Evolutionary conservation across 1,284 basidiomycete species (phyloP), one percentile per base, ranked within the genome.

Genomic region (Apiotrichum siamense): DNA sequence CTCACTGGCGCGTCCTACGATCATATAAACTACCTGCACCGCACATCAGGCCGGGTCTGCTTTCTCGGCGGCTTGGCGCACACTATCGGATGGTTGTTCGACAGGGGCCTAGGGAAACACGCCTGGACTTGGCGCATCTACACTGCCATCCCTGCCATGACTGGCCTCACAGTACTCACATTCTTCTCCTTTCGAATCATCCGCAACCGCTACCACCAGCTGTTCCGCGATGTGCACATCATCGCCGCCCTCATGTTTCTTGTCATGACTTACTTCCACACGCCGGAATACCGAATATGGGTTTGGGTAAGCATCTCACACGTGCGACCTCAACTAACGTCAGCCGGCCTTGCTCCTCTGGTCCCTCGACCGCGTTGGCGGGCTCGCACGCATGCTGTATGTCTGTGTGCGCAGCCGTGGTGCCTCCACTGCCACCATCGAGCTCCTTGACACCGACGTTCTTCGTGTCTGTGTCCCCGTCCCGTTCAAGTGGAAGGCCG

Each of bases 331-430:
- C n/a, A n/a, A n/a, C n/a, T n/a, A n/a, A n/a, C n/a, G n/a, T n/a
- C n/a, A n/a, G n/a, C 27, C 42, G 24, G 33, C 48, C 17, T 33
- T 54, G 5, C 11, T 54, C 29, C 64, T 85, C 31, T 87, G 84
- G 84, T 82, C 73, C 1, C 65, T 84, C 42, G 85, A 87, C 65
- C 79, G 84, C 31, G 50, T 78, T 27, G 58, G 83, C 48, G 80
- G 83, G n/a, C 23, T 78, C 18, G 50, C 76, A 9, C 79, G 83
- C 44, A 54, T 77, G 29, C 77, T 77, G 69, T 85, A 85, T 18
- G 35, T n/a, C 35, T 35, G 33, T 35, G 33, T 15, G 17, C 33
- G 17, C 33, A 18, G 23, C 35, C 18, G n/a, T 37, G 18, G 23
- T 20, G 18, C 7, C 7, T 21, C 13, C 9, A 21, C 35, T 4